A percentile compares a stretch with the other conserved stretches of the same genome.
These are phyloP conservation scores for Ploettnerulaceae sp. DNA, from an alignment of 2,329 filamentous ascomycete species.

Conservation along the genomic window DNA sequence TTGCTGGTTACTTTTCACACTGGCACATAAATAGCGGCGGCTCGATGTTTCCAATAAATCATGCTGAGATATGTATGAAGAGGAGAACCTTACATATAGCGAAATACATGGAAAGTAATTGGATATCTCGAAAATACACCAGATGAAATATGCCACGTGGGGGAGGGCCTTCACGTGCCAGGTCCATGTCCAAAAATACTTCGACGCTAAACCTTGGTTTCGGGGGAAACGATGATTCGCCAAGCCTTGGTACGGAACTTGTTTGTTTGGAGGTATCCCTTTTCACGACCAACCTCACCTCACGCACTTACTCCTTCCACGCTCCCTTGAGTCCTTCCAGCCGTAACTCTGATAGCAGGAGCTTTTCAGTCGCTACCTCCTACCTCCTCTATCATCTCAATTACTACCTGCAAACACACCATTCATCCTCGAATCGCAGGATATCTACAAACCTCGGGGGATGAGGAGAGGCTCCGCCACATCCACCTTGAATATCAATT, in stretches of 20 bases:
- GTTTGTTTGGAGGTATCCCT: conserved; percentile 20
- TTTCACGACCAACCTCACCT: conserved; percentile 12
- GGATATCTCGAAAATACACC: not conserved
- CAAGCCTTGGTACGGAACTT: conserved; percentile 17
- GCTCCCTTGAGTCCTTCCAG: conserved; percentile 8
- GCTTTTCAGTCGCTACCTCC: conserved; percentile 23
- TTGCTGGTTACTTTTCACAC: too few species aligned
- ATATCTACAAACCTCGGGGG: conserved; percentile 9
- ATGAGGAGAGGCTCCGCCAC: conserved; percentile 9
- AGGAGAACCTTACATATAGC: too few species aligned
- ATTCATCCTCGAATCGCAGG: too few species aligned
- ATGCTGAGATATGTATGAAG: too few species aligned
- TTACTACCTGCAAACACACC: conserved; percentile 18
- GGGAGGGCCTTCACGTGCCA: conserved; percentile 2
- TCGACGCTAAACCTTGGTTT: conserved; percentile 18
- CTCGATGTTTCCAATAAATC: too few species aligned
- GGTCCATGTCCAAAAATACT: conserved; percentile 14
- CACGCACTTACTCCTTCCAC: conserved; percentile 11
- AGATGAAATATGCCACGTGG: not conserved
- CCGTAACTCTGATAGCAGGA: conserved; percentile 13
- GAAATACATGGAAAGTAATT: too few species aligned
- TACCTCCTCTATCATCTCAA: conserved; percentile 16
- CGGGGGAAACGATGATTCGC: conserved; percentile 14
- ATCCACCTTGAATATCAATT: conserved; percentile 17
- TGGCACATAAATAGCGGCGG: too few species aligned